Conservation (phyloP, 805 yeast species). For the Starmerella davenportii region DNA sequence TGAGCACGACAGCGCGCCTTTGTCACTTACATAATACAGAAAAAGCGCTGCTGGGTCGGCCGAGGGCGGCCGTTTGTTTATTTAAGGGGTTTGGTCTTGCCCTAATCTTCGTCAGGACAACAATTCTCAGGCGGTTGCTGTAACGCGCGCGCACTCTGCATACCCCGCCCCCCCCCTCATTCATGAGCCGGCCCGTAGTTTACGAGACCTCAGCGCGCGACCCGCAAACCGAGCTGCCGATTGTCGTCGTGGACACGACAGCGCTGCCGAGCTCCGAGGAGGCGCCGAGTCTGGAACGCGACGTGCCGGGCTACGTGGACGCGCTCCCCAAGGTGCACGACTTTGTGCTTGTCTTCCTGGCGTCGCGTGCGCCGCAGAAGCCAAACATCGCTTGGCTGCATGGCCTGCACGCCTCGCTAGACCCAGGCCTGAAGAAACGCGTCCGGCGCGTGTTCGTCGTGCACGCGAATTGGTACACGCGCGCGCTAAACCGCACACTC, state of each 20-base stretch:
- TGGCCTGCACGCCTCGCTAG: slow-evolving; percentile 38
- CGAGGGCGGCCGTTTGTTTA: too few species aligned
- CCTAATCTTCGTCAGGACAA: too few species aligned
- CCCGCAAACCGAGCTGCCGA: slow-evolving; percentile 48
- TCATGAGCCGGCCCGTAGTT: slow-evolving; percentile 8
- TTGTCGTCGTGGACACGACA: slow-evolving; percentile 70
- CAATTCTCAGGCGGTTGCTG: too few species aligned
- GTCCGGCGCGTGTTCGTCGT: slow-evolving; percentile 55
- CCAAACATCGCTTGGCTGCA: slow-evolving; percentile 58
- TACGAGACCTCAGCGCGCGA: slow-evolving; percentile 26
- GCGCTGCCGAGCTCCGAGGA: slow-evolving; percentile 33
- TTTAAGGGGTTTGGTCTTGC: too few species aligned
- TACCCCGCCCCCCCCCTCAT: too few species aligned
- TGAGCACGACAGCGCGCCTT: too few species aligned
- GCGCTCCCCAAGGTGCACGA: slow-evolving; percentile 38
- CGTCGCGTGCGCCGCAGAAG: slow-evolving; percentile 50
- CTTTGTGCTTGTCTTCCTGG: slow-evolving; percentile 56
- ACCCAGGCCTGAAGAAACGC: slow-evolving; percentile 35
- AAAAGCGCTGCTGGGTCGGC: too few species aligned
- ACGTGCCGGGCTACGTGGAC: slow-evolving; percentile 38
- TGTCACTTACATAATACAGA: too few species aligned
- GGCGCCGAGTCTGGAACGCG: slow-evolving; percentile 28
- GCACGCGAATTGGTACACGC: slow-evolving; percentile 79
- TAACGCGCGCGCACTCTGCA: too few species aligned
- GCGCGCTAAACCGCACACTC: slow-evolving; percentile 46